Evolutionary conservation across 2,329 filamentous ascomycete species (phyloP), one percentile per base, ranked within the genome.

Genomic region (Aspergillus fumigatiaffinis): DNA sequence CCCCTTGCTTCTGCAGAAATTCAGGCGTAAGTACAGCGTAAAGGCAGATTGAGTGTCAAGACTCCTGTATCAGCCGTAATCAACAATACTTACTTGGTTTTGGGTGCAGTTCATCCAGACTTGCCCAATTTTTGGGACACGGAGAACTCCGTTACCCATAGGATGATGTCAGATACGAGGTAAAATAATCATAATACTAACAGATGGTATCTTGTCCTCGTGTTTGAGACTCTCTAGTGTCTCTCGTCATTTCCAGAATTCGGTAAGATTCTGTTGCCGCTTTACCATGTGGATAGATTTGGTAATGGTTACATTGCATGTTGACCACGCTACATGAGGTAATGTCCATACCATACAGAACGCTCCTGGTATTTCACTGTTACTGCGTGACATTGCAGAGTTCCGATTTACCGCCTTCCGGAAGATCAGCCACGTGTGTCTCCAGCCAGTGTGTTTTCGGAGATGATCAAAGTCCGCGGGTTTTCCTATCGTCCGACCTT

Each of bases 371-470:
- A 44, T 20, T 12, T 21, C 41, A 23, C 20, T 4, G 41, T 44
- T 9, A 10, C 14, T 42, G 47, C 29, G 42, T 17, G 25, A 50
- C 25, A 41, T 42, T 23, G 29, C 48, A 52, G 57, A 61, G 54
- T 53, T 57, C 55, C 42, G 47, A 44, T 55, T 50, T 54, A 60
- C 60, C 58, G 60, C 60, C 60, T 62, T 59, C 58, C 57, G 61
- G 60, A 62, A 62, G 60, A 63, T 62, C 61, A 50, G 60, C 61
- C 59, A 61, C 61, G 59, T 61, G 61, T 55, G 50, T 53, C 25
- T 55, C 50, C 48, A 47, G 44, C 32, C 48, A 47, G 10, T 38
- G 49, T 20, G 49, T 3, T 35, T 35, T 35, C 10, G 50, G 29
- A 35, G 12, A 53, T 53, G 32, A 17, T 7, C 14, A 38, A 17